These are phyloP conservation scores for Radiomyces spectabilis DNA, from an alignment of 192 early-diverging fungal species.

Conservation along the genomic window DNA sequence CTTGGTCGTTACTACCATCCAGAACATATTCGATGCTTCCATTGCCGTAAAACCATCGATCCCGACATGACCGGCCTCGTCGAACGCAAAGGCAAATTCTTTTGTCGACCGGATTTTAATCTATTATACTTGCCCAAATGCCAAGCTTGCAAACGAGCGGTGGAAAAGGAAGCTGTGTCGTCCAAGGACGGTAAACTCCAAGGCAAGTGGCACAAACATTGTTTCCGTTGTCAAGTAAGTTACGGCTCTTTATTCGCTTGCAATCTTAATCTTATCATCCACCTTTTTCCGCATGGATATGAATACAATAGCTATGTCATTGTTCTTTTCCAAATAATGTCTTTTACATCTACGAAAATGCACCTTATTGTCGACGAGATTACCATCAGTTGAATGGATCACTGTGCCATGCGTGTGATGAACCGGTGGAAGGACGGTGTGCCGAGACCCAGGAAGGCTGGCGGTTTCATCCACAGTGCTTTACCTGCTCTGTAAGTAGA, in stretches of 20 bases:
- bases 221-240: slow-evolving; percentile 57
- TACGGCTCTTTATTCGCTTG: too few relatives aligned
- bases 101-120: slow-evolving; percentile 61
- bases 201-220: slow-evolving; percentile 62
- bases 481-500: slow-evolving; percentile 61
- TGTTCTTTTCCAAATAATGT: slow-evolving; percentile 67
- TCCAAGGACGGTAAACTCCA: slow-evolving; percentile 61
- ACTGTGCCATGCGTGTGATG: slow-evolving; percentile 65
- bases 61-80: slow-evolving; percentile 20
- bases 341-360: slow-evolving; percentile 82
- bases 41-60: slow-evolving; percentile 60
- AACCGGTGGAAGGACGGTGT: slow-evolving; percentile 71
- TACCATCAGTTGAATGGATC: slow-evolving; percentile 83
- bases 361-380: slow-evolving; percentile 78
- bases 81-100: slow-evolving; percentile 52
- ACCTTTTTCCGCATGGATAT: slow-evolving; percentile 26
- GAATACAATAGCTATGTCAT: too few relatives aligned
- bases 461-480: slow-evolving; percentile 84
- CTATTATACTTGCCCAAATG: slow-evolving; percentile 60
- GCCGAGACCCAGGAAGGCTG: slow-evolving; percentile 47
- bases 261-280: too few relatives aligned
- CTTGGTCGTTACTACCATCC: slow-evolving; percentile 60
- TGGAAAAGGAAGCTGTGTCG: slow-evolving; percentile 65
- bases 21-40: slow-evolving; percentile 52
- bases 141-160: slow-evolving; percentile 47